phyloP scores from a whole-genome alignment of 768 basidiomycete genomes.

The Chalciporus sphaerocephalus region DNA sequence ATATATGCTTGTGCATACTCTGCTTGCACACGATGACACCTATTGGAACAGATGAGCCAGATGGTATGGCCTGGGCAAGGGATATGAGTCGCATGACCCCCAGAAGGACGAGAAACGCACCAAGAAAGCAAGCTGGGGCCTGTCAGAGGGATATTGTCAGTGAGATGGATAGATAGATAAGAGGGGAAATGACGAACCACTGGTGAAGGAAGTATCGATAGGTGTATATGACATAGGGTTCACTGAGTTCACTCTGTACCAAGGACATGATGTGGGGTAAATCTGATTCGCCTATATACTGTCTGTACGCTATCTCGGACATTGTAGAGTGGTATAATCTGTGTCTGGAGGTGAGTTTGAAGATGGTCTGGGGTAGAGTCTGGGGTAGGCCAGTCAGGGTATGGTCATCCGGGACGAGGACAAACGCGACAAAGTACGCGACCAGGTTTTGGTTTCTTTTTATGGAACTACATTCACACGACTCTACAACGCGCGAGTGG shows the following conservation, averaged over 20 bases:
- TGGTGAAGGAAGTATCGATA: conserved; percentile 96
- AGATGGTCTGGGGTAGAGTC: too few relatives aligned
- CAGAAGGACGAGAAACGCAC: conserved; percentile 33
- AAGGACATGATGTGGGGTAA: conserved; percentile 80
- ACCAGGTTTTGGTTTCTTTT: neutral
- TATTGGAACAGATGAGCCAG: conserved; percentile 51
- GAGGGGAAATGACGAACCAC: conserved; percentile 57
- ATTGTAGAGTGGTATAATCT: conserved; percentile 8
- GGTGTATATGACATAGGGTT: conserved; percentile 95
- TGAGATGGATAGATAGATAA: neutral
- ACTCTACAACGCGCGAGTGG: neutral
- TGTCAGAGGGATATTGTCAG: conserved; percentile 26
- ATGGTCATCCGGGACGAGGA: neutral
- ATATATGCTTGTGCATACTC: conserved; percentile 70
- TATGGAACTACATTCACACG: conserved; percentile 3
- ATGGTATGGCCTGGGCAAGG: conserved; percentile 22
- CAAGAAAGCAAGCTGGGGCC: conserved; percentile 88
- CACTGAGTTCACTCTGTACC: conserved; percentile 87
- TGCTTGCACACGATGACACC: conserved; percentile 98
- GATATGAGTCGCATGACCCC: neutral
- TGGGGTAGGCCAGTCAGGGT: too few relatives aligned
- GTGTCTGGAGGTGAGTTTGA: neutral
- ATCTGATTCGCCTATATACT: conserved; percentile 73
- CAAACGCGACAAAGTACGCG: too few relatives aligned
- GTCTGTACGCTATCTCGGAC: conserved; percentile 56